These are phyloP conservation scores for Scytalidium lignicola DNA, from an alignment of 2,329 filamentous ascomycete genomes.

Conservation along the genomic window DNA sequence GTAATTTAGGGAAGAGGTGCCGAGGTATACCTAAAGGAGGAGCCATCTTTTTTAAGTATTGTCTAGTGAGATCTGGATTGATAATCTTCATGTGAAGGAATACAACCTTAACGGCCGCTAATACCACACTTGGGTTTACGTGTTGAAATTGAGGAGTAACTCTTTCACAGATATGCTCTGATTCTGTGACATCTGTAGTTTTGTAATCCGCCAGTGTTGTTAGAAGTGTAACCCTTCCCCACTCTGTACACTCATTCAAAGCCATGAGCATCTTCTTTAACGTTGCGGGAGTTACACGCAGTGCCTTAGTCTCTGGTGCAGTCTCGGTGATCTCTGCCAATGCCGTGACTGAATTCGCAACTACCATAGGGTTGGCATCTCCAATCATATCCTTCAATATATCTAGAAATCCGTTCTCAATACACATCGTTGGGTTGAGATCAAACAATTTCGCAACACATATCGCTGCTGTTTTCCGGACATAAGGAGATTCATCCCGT, in stretches of 20 bases:
- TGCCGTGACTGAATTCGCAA: constrained; percentile 94
- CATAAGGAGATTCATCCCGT: constrained; percentile 95
- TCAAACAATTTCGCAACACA: constrained; percentile 98
- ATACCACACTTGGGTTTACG: constrained; percentile 92
- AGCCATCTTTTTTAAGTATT: constrained; percentile 98
- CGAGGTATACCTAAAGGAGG: constrained; percentile 72
- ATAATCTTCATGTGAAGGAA: constrained; percentile 93
- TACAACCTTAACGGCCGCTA: constrained; percentile 96
- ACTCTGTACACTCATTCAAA: constrained; percentile 96
- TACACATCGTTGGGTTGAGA: constrained; percentile 83
- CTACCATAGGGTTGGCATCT: constrained; percentile 98
- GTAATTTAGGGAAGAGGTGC: neutral
- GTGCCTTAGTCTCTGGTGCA: constrained; percentile 82
- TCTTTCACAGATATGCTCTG: constrained; percentile 96
- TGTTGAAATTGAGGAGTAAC: constrained; percentile 97
- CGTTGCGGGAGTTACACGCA: constrained; percentile 74
- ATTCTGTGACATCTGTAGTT: constrained; percentile 84
- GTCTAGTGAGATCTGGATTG: constrained; percentile 70
- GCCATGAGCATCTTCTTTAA: constrained; percentile 96
- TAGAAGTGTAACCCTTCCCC: constrained; percentile 92
- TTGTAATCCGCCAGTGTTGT: constrained; percentile 85
- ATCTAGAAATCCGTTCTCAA: constrained; percentile 96
- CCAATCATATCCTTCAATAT: constrained; percentile 92
- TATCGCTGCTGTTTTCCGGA: constrained; percentile 95
- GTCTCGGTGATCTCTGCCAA: constrained; percentile 87